These are phyloP conservation scores for Piper betle DNA, from an alignment of 164 flowering plant species.

Conservation along the genomic window DNA sequence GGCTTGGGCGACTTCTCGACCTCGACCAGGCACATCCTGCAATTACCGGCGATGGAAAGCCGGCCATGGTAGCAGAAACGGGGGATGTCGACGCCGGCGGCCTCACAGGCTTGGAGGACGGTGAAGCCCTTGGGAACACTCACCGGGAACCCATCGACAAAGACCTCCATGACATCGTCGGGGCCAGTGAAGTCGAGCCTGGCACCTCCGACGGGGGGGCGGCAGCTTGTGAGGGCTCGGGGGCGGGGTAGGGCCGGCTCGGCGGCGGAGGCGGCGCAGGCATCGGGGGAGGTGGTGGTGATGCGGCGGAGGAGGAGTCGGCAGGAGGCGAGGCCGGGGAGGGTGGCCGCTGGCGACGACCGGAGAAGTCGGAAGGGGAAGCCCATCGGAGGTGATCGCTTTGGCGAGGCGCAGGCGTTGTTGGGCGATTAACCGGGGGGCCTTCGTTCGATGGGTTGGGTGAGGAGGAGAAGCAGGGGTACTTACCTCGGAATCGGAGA, in stretches of 20 bases:
- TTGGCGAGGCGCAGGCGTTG: too few relatives aligned
- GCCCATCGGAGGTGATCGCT: too few relatives aligned
- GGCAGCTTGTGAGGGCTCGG: constrained; percentile 31
- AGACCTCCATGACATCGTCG: constrained; percentile 87
- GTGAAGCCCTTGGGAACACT: constrained; percentile 94
- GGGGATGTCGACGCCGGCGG: constrained; percentile 94
- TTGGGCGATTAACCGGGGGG: too few relatives aligned
- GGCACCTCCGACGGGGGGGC: constrained; percentile 70
- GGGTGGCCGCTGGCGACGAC: too few relatives aligned
- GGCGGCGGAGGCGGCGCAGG: constrained; percentile 32
- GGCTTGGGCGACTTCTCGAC: constrained; percentile 99
- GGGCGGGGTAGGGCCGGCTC: constrained; percentile 15
- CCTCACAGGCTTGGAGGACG: constrained; percentile 89
- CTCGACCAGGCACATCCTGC: constrained; percentile 97
- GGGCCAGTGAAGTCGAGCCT: constrained; percentile 62
- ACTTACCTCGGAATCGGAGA: too few relatives aligned
- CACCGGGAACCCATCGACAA: constrained; percentile 87
- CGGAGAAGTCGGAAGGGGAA: too few relatives aligned
- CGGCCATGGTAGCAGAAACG: constrained; percentile 88
- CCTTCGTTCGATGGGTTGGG: too few relatives aligned
- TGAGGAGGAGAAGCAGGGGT: too few relatives aligned
- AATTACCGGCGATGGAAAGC: constrained; percentile 92
- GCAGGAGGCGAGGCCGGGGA: too few relatives aligned
- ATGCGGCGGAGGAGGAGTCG: constrained; percentile 25
- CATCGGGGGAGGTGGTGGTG: constrained; percentile 53